phyloP scores from a whole-genome alignment of 2,329 filamentous ascomycete species.

The Teratosphaeria epicoccoides region DNA sequence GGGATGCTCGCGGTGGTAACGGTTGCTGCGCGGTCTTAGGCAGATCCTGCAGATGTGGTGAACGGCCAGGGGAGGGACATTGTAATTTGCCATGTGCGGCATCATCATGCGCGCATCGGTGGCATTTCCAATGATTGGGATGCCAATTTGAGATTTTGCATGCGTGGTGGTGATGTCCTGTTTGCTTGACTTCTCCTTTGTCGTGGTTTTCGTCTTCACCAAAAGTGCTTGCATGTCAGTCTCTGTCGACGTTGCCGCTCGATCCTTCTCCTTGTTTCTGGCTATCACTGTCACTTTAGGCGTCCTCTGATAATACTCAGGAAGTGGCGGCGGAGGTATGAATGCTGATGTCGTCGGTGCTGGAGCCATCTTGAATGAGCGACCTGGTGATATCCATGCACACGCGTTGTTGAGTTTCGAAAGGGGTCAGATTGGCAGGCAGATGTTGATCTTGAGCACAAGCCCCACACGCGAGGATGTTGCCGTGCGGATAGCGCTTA shows the following conservation, averaged over 20 bases:
- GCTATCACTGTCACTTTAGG: neutral
- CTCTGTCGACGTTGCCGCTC: constrained; percentile 5
- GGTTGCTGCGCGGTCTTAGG: constrained; percentile 22
- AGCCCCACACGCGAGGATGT: neutral
- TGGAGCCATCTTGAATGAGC: constrained; percentile 1
- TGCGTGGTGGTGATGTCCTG: neutral
- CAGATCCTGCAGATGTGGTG: constrained; percentile 28
- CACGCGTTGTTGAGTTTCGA: neutral
- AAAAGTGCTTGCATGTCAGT: constrained; percentile 1
- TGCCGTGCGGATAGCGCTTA: neutral
- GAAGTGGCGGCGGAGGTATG: constrained; percentile 20
- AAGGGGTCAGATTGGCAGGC: neutral
- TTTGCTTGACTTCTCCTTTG: constrained; percentile 1
- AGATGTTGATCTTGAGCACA: neutral
- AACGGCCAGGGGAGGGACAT: constrained; percentile 19
- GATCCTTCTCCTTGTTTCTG: constrained; percentile 1
- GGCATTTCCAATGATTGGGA: neutral
- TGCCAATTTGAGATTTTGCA: neutral
- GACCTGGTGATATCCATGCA: neutral
- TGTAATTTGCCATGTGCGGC: neutral
- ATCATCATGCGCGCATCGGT: constrained; percentile 3
- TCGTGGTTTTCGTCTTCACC: neutral
- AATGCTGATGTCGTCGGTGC: constrained; percentile 1
- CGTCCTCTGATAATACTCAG: constrained; percentile 15
- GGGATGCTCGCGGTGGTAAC: constrained; percentile 25